Base-by-base conservation (phyloP, 2,329 filamentous ascomycete species). In the Xylaria sp. region DNA sequence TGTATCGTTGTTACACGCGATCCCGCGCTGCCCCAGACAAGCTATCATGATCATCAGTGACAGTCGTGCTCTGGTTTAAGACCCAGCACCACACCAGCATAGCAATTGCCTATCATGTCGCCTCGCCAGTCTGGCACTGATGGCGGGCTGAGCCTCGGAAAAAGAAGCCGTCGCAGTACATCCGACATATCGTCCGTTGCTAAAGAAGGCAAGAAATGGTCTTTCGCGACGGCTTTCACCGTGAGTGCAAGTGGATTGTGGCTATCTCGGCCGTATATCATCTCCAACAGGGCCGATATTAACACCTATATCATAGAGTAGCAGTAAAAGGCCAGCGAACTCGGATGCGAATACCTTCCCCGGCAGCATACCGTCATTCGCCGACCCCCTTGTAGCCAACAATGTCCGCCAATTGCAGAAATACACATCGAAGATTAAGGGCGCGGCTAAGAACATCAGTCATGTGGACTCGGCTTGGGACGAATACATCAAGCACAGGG, bases 391-490 rank as follows among this genome's bases (percentile, higher is more conserved):
- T n/a, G 23, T 63, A 23, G 48, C 62, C 31, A 62, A 46, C 56
- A 43, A 71, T 41, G 31, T 72, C 28, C 54, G 69, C 3, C 69
- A 66, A 46, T 51, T 73, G 62, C 64, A 65, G 4, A 71, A 66
- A 31, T 69, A 62, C 18, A 61, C 63, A 33, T n/a, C 43, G 12
- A 69, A 69, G 41, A 71, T 73, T 6, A 54, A 54, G 48, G 64
- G 20, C 31, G 67, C 54, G 13, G 43, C 62, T 8, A 70, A 75
- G 59, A 68, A 49, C n/a, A 13, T 64, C 31, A 54, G 51, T 18
- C 64, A 72, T 41, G 80, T 85, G 18, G 85, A 86, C 65, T 77
- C 79, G 2, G 81, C 81, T 5, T 86, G 82, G 72, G 81, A 83
- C 28, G 79, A 83, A 7, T 86, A 85, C 56, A 72, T 73, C 62